Evolutionary conservation across 2,329 filamentous ascomycete genomes (phyloP).

Genomic region (Epichloe aotearoae): DNA sequence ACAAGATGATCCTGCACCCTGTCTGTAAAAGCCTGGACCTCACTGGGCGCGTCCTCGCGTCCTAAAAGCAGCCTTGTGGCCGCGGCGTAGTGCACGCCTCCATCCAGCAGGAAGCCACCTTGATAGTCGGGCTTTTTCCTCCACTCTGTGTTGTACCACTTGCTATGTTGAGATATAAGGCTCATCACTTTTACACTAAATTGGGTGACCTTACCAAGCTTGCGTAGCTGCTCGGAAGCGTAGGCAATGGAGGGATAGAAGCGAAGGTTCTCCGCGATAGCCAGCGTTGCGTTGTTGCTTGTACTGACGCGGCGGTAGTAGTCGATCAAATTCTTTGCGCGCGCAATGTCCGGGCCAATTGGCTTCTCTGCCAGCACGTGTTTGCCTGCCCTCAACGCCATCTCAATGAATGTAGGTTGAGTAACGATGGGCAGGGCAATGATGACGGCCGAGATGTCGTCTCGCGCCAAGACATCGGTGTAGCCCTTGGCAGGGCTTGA

Average conservation of each 20-base stretch:
- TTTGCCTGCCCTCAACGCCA: constrained; percentile 50
- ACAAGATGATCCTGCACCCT: constrained; percentile 43
- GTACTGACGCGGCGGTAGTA: constrained; percentile 14
- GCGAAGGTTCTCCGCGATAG: constrained; percentile 62
- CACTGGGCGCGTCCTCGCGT: constrained; percentile 28
- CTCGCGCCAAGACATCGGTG: constrained; percentile 25
- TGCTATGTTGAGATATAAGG: constrained; percentile 23
- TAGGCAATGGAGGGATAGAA: constrained; percentile 43
- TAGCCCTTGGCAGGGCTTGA: constrained; percentile 35
- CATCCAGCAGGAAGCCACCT: constrained; percentile 65
- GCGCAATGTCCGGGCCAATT: constrained; percentile 44
- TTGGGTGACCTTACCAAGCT: constrained; percentile 23
- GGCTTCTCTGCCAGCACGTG: constrained; percentile 61
- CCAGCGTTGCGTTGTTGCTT: constrained; percentile 27
- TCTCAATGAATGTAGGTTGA: constrained; percentile 45
- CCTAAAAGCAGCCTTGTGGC: constrained; percentile 45
- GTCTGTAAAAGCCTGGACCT: constrained; percentile 40
- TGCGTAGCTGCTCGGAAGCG: constrained; percentile 29
- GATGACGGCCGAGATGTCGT: constrained; percentile 42
- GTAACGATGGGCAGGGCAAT: constrained; percentile 49
- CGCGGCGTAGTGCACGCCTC: constrained; percentile 60
- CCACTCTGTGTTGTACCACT: constrained; percentile 44
- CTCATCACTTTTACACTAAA: constrained; percentile 31
- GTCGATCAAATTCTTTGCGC: constrained; percentile 26
- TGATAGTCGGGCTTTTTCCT: constrained; percentile 57